phyloP scores from a whole-genome alignment of 148 eudicot species.

The Silene uniflora region DNA sequence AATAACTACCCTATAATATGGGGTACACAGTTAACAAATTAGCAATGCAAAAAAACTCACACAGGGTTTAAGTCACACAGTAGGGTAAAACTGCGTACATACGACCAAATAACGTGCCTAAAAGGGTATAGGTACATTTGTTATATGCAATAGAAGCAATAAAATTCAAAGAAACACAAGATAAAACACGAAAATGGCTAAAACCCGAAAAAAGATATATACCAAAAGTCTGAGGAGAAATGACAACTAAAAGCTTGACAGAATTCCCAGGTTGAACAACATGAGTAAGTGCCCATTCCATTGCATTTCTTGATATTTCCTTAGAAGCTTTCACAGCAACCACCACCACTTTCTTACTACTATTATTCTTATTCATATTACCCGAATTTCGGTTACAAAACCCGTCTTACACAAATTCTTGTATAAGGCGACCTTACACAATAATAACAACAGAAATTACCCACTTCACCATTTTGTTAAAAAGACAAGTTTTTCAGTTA shows the following conservation, averaged over 20 bases:
- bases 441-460: not conserved
- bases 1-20: not conserved
- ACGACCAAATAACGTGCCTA: not conserved
- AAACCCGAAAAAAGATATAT: conserved; percentile 12
- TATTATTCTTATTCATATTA: conserved; percentile 31
- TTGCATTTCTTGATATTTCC: conserved; percentile 54
- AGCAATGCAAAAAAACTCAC: not conserved
- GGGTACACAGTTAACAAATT: not conserved
- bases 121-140: not conserved
- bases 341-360: conserved; percentile 42
- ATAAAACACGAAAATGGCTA: not conserved
- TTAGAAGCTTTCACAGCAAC: conserved; percentile 68
- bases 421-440: not conserved
- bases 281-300: conserved; percentile 73
- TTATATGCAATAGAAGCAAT: not conserved
- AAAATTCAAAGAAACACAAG: not conserved
- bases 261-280: conserved; percentile 69
- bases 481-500: conserved; percentile 15
- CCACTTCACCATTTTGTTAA: conserved; percentile 11
- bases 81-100: not conserved
- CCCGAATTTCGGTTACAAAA: conserved; percentile 2
- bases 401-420: too few relatives aligned
- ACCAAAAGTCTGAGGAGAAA: conserved; percentile 55
- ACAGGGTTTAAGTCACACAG: not conserved
- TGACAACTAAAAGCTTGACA: conserved; percentile 61